Conservation (phyloP, 1,284 basidiomycete species). For the Porodaedalea pini region DNA sequence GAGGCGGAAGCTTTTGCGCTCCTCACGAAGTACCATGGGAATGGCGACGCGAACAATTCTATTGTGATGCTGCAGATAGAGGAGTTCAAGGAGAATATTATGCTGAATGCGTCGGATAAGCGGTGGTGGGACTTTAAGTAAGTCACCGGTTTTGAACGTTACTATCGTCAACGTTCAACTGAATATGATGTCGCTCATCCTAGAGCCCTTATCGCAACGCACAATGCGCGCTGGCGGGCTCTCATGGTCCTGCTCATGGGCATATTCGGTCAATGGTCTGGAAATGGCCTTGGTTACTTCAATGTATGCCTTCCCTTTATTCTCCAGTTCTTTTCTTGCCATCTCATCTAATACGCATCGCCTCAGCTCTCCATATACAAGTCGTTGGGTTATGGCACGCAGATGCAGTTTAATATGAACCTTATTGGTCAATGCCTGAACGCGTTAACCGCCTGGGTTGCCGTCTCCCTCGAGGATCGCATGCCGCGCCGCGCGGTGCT, state of each 20-base stretch:
- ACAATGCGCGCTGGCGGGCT: conserved; percentile 26
- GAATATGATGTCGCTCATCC: background rate
- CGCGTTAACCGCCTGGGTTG: conserved; percentile 24
- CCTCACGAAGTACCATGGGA: conserved; percentile 29
- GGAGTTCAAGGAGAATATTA: conserved; percentile 44
- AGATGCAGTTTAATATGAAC: conserved; percentile 37
- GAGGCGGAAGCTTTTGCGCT: conserved; percentile 28
- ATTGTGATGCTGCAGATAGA: conserved; percentile 37
- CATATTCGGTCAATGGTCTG: conserved; percentile 26
- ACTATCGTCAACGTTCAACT: conserved; percentile 17
- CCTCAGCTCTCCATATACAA: conserved; percentile 26
- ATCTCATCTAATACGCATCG: conserved; percentile 20
- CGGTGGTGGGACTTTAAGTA: conserved; percentile 41
- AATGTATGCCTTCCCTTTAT: conserved; percentile 3
- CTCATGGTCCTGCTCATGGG: conserved; percentile 30
- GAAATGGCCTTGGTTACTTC: conserved; percentile 20
- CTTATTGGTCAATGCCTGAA: conserved; percentile 26
- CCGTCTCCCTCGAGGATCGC: conserved; percentile 31
- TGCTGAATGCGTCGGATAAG: conserved; percentile 42
- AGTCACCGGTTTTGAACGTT: background rate
- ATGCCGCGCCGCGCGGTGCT: conserved; percentile 29
- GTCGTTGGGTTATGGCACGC: conserved; percentile 10
- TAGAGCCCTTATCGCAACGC: conserved; percentile 21
- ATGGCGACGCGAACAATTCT: conserved; percentile 26
- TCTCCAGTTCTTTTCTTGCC: background rate